Base-by-base conservation (phyloP, 768 basidiomycete species). In the Naganishia antarctica region DNA sequence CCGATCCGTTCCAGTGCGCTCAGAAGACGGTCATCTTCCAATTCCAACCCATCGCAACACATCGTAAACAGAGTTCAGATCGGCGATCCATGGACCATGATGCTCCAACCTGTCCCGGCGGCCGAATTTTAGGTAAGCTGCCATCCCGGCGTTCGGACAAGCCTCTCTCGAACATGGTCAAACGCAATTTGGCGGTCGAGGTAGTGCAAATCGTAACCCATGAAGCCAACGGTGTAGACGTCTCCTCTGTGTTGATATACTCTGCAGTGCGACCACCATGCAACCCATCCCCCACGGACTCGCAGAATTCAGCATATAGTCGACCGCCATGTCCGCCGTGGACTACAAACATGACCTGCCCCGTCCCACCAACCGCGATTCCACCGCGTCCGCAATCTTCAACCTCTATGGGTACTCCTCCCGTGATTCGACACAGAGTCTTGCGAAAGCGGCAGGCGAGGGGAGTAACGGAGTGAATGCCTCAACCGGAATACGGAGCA, bases 351-450 rank as follows among this genome's bases (percentile, higher is more conserved):
- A 32, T 2, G 53, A 57, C 23, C 37, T 57, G 32, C 37, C 53
- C 15, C 37, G 53, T 57, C 32, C 53, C 6, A 37, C 53, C n/a
- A 37, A 57, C 34, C 53, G 53, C 5, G 53, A 57, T 18, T 57
- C 53, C 3, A 18, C 53, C 21, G 53, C 53, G n/a, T 57, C 53
- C 2, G 53, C 53, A 57, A 57, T 57, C 53, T 57, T 57, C 53
- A 57, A 57, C 53, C 53, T 57, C 25, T 57, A 57, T 41, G 53
- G 25, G 7, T 57, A 57, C 23, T 57, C 53, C 11, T 25, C 1
- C 23, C 32, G 53, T 3, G 34, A 57, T 2, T 57, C 53, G 34
- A n/a, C 31, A n/a, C 32, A 21, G 18, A 13, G 13, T 2, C 9
- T 18, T 5, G 37, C 3, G 23, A 40, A 12, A 40, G 1, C n/a